phyloP scores from a whole-genome alignment of 164 flowering plant genomes.

The Buxus sempervirens region DNA sequence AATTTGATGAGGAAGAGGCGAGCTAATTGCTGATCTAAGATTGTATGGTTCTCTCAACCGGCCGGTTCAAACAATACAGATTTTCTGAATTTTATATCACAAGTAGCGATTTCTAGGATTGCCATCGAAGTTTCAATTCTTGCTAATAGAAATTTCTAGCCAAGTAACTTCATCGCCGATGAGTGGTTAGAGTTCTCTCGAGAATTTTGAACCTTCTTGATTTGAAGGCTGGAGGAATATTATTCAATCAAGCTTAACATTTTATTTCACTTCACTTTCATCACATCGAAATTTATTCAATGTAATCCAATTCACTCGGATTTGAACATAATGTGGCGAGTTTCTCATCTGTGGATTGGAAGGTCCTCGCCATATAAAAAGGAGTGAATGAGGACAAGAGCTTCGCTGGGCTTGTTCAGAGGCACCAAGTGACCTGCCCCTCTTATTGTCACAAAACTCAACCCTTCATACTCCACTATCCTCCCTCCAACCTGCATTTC shows the following conservation, averaged over 20 bases:
- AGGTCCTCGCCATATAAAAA: constrained; percentile 43
- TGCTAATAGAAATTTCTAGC: too few relatives aligned
- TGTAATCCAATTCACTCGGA: neutral
- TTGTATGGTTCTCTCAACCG: too few relatives aligned
- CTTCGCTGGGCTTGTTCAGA: constrained; percentile 54
- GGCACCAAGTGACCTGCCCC: constrained; percentile 82
- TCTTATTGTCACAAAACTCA: constrained; percentile 58
- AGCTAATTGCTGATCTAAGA: too few relatives aligned
- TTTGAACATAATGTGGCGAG: neutral
- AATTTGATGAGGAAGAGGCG: too few relatives aligned
- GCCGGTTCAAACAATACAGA: too few relatives aligned
- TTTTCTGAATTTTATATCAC: too few relatives aligned
- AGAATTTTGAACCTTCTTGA: too few relatives aligned
- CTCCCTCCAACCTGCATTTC: constrained; percentile 66
- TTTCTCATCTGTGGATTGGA: constrained; percentile 18
- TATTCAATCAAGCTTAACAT: neutral
- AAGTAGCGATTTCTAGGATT: too few relatives aligned
- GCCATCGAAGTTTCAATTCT: too few relatives aligned
- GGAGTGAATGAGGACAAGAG: constrained; percentile 51
- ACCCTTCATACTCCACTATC: constrained; percentile 53
- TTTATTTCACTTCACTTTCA: neutral
- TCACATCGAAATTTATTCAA: neutral
- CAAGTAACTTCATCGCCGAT: too few relatives aligned
- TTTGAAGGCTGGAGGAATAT: too few relatives aligned
- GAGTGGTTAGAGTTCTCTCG: too few relatives aligned